These are phyloP conservation scores for Candida anglica DNA, from an alignment of 805 yeast species.

Conservation along the genomic window DNA sequence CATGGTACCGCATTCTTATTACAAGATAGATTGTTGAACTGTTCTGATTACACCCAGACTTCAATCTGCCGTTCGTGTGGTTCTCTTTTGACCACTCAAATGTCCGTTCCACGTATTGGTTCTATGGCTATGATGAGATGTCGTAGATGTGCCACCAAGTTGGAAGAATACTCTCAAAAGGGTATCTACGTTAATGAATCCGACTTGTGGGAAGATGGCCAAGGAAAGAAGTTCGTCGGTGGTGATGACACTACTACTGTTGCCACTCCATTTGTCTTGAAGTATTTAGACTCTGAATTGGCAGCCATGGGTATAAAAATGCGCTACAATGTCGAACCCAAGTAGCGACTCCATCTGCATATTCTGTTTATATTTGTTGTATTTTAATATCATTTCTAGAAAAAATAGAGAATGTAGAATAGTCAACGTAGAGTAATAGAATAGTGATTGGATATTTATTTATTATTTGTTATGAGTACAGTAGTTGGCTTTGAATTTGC, in stretches of 20 bases:
- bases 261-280: constrained; percentile 94
- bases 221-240: constrained; percentile 85
- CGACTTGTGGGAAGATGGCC: constrained; percentile 96
- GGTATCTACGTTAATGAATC: constrained; percentile 56
- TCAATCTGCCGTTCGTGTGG: constrained; percentile 92
- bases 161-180: constrained; percentile 51
- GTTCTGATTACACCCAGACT: constrained; percentile 93
- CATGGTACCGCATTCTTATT: constrained; percentile 95
- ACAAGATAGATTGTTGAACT: constrained; percentile 91
- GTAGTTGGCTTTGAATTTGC: constrained; percentile 11
- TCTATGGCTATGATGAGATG: constrained; percentile 74
- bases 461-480: constrained; percentile 1
- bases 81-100: constrained; percentile 82
- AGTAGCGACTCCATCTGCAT: constrained; percentile 6
- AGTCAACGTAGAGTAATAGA: not conserved
- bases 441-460: not conserved
- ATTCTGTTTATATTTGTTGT: not conserved
- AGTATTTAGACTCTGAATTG: constrained; percentile 90
- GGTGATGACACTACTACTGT: constrained; percentile 93
- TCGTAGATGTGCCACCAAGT: constrained; percentile 80
- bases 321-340: constrained; percentile 80
- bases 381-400: not conserved
- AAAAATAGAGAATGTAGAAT: not conserved
- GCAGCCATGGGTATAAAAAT: constrained; percentile 97
- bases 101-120: constrained; percentile 89